Base-by-base conservation (phyloP, 192 early-diverging fungal genomes). In the Coemansia sp. region DNA sequence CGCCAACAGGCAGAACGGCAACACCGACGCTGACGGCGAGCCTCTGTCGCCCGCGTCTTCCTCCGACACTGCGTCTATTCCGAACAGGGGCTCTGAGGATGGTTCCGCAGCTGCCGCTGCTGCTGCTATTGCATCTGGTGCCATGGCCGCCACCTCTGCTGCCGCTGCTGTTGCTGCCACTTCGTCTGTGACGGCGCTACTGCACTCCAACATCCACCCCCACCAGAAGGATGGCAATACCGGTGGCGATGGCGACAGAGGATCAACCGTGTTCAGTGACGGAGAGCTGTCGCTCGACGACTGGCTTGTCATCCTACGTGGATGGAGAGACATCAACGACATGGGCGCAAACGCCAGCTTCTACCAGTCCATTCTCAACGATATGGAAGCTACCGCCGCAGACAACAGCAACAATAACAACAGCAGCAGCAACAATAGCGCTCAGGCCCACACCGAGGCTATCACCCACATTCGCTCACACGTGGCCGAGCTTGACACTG, bases 271-370 rank as follows among this genome's bases (percentile, higher is more conserved):
- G n/a, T 52, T 41, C 65, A 22, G 54, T 26, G 54, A 55, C 43
- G 54, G 59, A 0, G 75, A 82, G 65, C 71, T 82, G 32, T 65
- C 80, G 4, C 54, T 77, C 56, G 80, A 82, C 63, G 75, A 77
- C 68, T 82, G 80, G 75, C 62, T 82, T 21, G 72, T 82, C 1
- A 63, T 82, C 22, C 62, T 77, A 58, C 80, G 62, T 26, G 80
- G 80, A 22, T 77, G 80, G 74, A 76, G 65, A 58, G 72, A 71
- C 55, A 77, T 68, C 58, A 68, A 73, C 57, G 75, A 82, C 48
- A 66, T 69, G 43, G 69, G 57, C 41, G 40, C 74, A 36, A 63
- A 12, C 58, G 43, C 70, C 4, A 63, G 40, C 37, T 76, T 77
- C 63, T 82, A 82, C 68, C 74, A 73, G 45, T 61, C 69, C 12